Evolutionary conservation across 805 yeast genomes (phyloP).

Genomic region (Zygotorulaspora sp.): DNA sequence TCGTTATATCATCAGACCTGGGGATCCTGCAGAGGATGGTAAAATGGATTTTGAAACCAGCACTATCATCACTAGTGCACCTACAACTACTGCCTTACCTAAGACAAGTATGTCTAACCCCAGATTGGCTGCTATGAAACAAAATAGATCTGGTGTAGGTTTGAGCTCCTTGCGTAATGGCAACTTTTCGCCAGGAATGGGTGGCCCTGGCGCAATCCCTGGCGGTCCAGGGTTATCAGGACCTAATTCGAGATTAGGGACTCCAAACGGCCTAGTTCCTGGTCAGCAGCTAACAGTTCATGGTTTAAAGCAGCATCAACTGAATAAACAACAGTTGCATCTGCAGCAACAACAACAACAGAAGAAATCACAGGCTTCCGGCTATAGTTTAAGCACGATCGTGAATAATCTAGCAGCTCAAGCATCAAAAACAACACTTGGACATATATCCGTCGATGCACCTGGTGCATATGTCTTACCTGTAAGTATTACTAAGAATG

Average conservation of each 20-base stretch:
- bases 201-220: constrained; percentile 13
- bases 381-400: constrained; percentile 24
- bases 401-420: constrained; percentile 28
- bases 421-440: constrained; percentile 23
- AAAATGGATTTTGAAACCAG: constrained; percentile 33
- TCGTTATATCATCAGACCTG: constrained; percentile 42
- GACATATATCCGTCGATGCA: constrained; percentile 26
- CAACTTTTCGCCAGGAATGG: constrained; percentile 17
- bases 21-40: constrained; percentile 38
- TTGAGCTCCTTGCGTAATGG: constrained; percentile 21
- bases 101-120: constrained; percentile 23
- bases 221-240: constrained; percentile 7
- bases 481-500: constrained; percentile 30
- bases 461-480: constrained; percentile 31
- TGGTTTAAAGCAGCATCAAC: constrained; percentile 25
- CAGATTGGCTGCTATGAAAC: constrained; percentile 19
- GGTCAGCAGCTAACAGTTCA: constrained; percentile 23
- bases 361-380: constrained; percentile 19
- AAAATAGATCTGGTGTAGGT: constrained; percentile 16
- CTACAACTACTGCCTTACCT: constrained; percentile 21
- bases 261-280: constrained; percentile 12
- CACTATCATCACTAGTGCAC: constrained; percentile 24
- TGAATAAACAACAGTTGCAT: constrained; percentile 23
- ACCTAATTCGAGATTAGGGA: constrained; percentile 9
- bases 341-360: constrained; percentile 20